A percentile compares a stretch with the other conserved stretches of the same genome.
Conservation (phyloP, 1,139 yeast species). For the Yamadazyma pseudoaaseri region DNA sequence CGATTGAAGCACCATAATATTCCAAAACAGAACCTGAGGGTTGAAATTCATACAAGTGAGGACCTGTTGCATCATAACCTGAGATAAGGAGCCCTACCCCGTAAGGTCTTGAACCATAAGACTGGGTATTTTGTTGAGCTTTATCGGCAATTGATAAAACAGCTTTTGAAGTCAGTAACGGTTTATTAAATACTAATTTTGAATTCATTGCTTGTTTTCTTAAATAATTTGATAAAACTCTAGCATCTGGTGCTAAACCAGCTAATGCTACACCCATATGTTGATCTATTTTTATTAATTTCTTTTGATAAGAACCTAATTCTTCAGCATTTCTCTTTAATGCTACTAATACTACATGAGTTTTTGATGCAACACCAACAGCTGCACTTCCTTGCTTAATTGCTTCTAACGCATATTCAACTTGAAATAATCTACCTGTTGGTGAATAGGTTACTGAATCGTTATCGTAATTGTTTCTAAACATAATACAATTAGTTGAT, state of each 20-base stretch:
- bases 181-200: constrained; percentile 81
- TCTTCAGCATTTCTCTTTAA: constrained; percentile 96
- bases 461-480: constrained; percentile 97
- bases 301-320: constrained; percentile 93
- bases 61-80: constrained; percentile 94
- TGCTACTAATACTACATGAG: constrained; percentile 89
- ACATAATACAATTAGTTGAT: constrained; percentile 37
- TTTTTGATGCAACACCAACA: constrained; percentile 84
- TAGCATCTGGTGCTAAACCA: constrained; percentile 97
- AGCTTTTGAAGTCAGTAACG: constrained; percentile 83
- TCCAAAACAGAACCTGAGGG: constrained; percentile 95
- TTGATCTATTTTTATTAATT: constrained; percentile 85
- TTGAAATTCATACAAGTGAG: constrained; percentile 91
- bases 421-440: constrained; percentile 93
- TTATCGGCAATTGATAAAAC: constrained; percentile 88
- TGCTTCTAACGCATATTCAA: constrained; percentile 95
- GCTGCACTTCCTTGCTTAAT: constrained; percentile 98
- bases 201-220: constrained; percentile 92
- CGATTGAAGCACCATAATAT: constrained; percentile 92
- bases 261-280: constrained; percentile 96
- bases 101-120: constrained; percentile 94
- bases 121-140: constrained; percentile 95
- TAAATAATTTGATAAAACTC: constrained; percentile 83
- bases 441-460: constrained; percentile 98
- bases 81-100: constrained; percentile 92